Evolutionary conservation across 1,139 yeast species (phyloP).

Genomic region (Zygoascus sp.): DNA sequence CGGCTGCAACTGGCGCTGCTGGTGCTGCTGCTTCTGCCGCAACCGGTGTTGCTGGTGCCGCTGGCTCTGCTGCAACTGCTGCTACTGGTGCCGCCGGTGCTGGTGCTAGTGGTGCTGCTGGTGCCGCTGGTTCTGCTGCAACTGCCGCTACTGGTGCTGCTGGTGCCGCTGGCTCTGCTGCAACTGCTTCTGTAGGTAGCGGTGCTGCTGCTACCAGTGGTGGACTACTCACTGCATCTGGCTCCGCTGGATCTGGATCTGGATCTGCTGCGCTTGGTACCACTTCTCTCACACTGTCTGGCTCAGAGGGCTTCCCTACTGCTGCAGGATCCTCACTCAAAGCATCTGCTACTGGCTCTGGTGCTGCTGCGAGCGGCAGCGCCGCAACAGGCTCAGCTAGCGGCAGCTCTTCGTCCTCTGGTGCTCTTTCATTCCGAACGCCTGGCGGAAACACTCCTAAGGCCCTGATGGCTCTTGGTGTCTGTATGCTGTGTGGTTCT

Average conservation of each 20-base stretch:
- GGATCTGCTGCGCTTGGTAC: slow-evolving; percentile 12
- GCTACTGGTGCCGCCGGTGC: slow-evolving; percentile 12
- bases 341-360: slow-evolving; percentile 13
- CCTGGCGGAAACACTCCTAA: slow-evolving; percentile 18
- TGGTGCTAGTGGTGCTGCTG: slow-evolving; percentile 11
- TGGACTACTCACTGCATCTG: slow-evolving; percentile 12
- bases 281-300: slow-evolving; percentile 12
- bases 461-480: slow-evolving; percentile 21
- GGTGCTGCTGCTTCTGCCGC: slow-evolving; percentile 10
- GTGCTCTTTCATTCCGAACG: neutral
- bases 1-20: slow-evolving; percentile 11
- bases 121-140: slow-evolving; percentile 12
- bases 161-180: slow-evolving; percentile 10
- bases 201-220: slow-evolving; percentile 12
- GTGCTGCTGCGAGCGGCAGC: slow-evolving; percentile 13
- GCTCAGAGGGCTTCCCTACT: slow-evolving; percentile 13
- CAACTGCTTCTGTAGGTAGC: slow-evolving; percentile 12
- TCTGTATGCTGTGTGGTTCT: slow-evolving; percentile 17
- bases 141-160: slow-evolving; percentile 11
- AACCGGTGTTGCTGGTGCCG: slow-evolving; percentile 10
- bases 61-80: slow-evolving; percentile 8
- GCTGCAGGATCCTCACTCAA: slow-evolving; percentile 14
- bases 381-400: slow-evolving; percentile 10
- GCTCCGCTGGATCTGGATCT: slow-evolving; percentile 13
- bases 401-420: neutral